phyloP scores from a whole-genome alignment of 805 yeast species.

The Metschnikowia baotianmanensis region DNA sequence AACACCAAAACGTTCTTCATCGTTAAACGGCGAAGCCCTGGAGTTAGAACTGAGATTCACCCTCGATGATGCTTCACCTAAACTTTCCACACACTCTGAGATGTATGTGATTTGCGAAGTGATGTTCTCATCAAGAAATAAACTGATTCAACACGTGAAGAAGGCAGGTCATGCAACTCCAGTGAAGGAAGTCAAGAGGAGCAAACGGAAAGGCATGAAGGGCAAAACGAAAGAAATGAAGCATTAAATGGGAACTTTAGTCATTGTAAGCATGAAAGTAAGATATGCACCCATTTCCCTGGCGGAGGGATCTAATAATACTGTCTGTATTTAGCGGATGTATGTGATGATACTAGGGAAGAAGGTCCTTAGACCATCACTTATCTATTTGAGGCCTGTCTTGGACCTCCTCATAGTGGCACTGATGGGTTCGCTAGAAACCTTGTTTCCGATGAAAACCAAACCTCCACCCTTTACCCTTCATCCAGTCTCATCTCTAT shows the following conservation, averaged over 20 bases:
- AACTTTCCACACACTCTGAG: slow-evolving; percentile 31
- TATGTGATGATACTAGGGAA: too few relatives aligned
- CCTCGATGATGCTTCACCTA: not conserved
- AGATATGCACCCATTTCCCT: too few relatives aligned
- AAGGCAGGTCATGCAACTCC: slow-evolving; percentile 71
- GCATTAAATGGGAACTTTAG: not conserved
- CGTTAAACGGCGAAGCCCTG: not conserved
- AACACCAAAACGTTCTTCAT: not conserved
- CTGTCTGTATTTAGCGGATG: too few relatives aligned
- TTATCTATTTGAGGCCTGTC: slow-evolving; percentile 45
- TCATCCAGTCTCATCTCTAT: slow-evolving; percentile 91
- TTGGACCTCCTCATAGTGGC: slow-evolving; percentile 81
- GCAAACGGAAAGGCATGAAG: slow-evolving; percentile 23
- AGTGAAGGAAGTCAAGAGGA: slow-evolving; percentile 37
- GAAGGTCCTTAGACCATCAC: not conserved
- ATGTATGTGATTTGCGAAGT: slow-evolving; percentile 62
- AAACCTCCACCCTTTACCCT: slow-evolving; percentile 80
- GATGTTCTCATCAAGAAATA: slow-evolving; percentile 64
- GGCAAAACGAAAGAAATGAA: too few relatives aligned
- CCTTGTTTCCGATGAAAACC: slow-evolving; percentile 70
- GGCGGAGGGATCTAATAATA: too few relatives aligned
- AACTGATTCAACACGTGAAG: slow-evolving; percentile 74
- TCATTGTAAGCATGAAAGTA: too few relatives aligned
- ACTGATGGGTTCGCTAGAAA: slow-evolving; percentile 77
- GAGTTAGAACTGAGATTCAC: not conserved